Base-by-base conservation (phyloP, 768 basidiomycete genomes). In the Boletus sp. region DNA sequence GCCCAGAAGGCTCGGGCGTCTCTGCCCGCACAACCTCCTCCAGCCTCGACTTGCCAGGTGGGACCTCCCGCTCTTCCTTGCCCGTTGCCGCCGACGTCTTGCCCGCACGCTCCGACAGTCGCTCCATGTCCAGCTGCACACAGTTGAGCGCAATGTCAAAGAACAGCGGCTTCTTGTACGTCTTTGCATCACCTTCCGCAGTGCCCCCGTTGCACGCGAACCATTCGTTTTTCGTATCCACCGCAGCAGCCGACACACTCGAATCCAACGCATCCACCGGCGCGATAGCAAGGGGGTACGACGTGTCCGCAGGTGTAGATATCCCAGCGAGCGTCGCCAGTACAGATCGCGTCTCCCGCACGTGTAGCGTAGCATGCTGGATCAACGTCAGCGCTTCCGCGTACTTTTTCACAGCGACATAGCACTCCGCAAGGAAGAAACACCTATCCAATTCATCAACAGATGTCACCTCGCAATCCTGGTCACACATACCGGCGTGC, bases 141-240 rank as follows among this genome's bases (percentile, higher is more conserved):
- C 96, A 97, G 73, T 96, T 97, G 65, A 94, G 84, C 17, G 93
- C 94, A 58, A 93, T 89, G 69, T 97, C 92, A 73, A 95, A 97
- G 77, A 98, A 97, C 40, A 93, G 66, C 15, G 92, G 92, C 68
- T 96, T 96, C 76, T 87, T 86, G 66, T 86, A 77, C 39, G 77
- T 71, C 64, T 80, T 78, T 48, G 76, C 67, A 47, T 81, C 77
- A 0, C 69, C 68, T 12, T 76, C 70, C 35, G 75, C 63, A 7
- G 78, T 74, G 3, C 91, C 91, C 3, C 91, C 90, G 64, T 91
- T 91, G 68, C 80, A 80, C 2, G 83, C 78, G 63, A 90, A 89
- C 92, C 92, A 94, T 45, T 86, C 86, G 36, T 80, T 82, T 67
- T 91, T 91, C 72, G 82, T 78, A 11, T 74, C 72, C 7, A 77